Conservation (phyloP, 441 rosid species). For the Aquilaria agallochum region DNA sequence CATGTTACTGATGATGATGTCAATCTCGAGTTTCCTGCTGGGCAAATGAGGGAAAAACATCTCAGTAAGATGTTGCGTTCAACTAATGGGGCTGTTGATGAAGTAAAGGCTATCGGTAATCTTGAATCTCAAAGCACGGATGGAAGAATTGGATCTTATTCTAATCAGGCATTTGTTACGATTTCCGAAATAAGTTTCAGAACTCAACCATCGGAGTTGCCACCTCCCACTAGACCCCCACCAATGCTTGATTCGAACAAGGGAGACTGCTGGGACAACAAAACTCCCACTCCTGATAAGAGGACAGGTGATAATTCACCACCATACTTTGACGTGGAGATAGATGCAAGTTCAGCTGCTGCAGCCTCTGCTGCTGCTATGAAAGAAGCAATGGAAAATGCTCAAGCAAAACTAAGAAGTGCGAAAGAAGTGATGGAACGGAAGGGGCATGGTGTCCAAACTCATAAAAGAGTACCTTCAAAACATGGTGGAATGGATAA, state of each 20-base stretch:
- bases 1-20: constrained; percentile 32
- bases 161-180: constrained; percentile 54
- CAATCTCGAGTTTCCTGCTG: constrained; percentile 28
- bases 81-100: constrained; percentile 18
- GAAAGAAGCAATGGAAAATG: constrained; percentile 80
- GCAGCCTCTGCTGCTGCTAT: constrained; percentile 76
- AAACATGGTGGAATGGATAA: constrained; percentile 28
- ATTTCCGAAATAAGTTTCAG: constrained; percentile 76
- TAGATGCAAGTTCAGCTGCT: constrained; percentile 71
- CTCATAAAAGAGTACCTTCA: constrained; percentile 25
- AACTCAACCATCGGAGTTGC: constrained; percentile 74
- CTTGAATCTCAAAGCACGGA: constrained; percentile 25
- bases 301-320: constrained; percentile 49
- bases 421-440: constrained; percentile 69
- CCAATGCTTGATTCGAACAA: constrained; percentile 42
- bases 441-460: constrained; percentile 46
- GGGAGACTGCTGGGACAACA: constrained; percentile 29
- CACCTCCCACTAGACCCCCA: constrained; percentile 83
- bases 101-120: constrained; percentile 26
- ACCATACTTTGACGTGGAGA: constrained; percentile 80
- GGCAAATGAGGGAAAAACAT: constrained; percentile 27
- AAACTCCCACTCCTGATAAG: constrained; percentile 38
- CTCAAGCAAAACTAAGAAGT: constrained; percentile 61
- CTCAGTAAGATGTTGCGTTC: constrained; percentile 57
- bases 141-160: constrained; percentile 35